These are phyloP conservation scores for Claviceps sp. DNA, from an alignment of 2,329 filamentous ascomycete genomes.

Conservation along the genomic window DNA sequence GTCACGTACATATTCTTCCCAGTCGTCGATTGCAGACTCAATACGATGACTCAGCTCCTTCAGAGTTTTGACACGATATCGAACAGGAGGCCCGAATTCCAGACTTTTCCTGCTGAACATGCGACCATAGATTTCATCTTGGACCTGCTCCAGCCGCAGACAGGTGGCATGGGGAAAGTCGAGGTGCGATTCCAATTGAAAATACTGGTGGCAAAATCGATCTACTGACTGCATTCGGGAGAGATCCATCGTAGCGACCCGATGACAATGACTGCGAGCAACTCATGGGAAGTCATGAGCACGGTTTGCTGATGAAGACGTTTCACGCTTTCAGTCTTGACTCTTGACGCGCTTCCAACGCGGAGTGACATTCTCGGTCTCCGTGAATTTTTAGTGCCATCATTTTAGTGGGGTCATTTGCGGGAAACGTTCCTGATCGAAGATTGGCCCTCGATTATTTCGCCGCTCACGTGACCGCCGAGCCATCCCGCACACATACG, in stretches of 20 bases:
- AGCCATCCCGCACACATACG: not conserved
- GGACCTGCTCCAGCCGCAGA: conserved; percentile 48
- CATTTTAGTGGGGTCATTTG: not conserved
- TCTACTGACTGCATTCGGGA: conserved; percentile 14
- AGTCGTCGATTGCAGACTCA: conserved; percentile 63
- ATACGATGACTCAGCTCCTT: conserved; percentile 60
- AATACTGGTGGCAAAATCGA: conserved; percentile 60
- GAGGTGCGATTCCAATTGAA: conserved; percentile 57
- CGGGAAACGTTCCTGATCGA: not conserved
- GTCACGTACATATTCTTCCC: conserved; percentile 73
- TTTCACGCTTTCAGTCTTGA: too few species aligned
- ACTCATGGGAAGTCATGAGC: not conserved
- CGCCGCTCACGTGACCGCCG: not conserved
- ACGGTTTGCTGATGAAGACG: not conserved
- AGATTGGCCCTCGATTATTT: not conserved
- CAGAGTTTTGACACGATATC: conserved; percentile 59
- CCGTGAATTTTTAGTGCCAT: not conserved
- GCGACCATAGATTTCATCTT: conserved; percentile 50
- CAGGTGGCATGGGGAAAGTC: conserved; percentile 47
- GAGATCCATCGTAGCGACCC: not conserved
- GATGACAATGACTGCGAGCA: not conserved
- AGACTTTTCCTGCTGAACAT: conserved; percentile 50
- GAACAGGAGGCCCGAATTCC: conserved; percentile 45
- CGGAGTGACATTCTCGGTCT: not conserved
- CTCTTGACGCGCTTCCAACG: not conserved